Evolutionary conservation across 2,329 filamentous ascomycete genomes (phyloP), one percentile per base, ranked within the genome.

Genomic region (Chaetomium sp.): DNA sequence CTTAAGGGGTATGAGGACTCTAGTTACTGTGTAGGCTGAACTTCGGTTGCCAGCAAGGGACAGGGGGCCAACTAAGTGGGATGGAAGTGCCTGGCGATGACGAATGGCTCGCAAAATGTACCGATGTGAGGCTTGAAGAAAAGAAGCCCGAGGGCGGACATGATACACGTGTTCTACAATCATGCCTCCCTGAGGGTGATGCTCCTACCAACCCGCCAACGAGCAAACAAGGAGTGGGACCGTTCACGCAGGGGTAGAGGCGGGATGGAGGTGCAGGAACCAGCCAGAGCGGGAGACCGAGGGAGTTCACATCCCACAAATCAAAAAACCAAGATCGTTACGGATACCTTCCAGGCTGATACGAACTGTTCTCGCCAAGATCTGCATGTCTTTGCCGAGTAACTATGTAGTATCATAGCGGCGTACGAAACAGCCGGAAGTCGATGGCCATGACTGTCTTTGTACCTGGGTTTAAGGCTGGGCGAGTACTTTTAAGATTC

Each of bases 321-420:
- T 42, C 38, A 42, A 6, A 6, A 5, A 42, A 42, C 16, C n/a
- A 42, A 4, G 5, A 29, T n/a, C 7, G 16, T 42, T 16, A 6
- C 19, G 35, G 35, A 5, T 12, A 38, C 38, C 16, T 19, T 42
- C 38, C 16, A 42, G 38, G 16, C 19, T 42, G 38, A n/a, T 42
- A 45, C 55, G 35, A 4, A 29, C 13, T 45, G 38, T 31, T 65
- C 53, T 23, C 54, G 63, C 63, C 63, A 65, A 62, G 63, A 54
- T 62, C 12, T 27, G 54, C 42, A 27, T 50, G 54, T 58, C 55
- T 60, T 21, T 60, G 57, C 29, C 51, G 19, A 10, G 54, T 54
- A 29, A 29, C 27, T 54, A 23, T 33, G 42, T 29, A 35, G 9
- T 21, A 31, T 27, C 60, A 13, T 27, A 33, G 27, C 4, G 38